Evolutionary conservation across 805 yeast genomes (phyloP), one percentile per base, ranked within the genome.

Genomic region (Suhomyces kilbournensis): DNA sequence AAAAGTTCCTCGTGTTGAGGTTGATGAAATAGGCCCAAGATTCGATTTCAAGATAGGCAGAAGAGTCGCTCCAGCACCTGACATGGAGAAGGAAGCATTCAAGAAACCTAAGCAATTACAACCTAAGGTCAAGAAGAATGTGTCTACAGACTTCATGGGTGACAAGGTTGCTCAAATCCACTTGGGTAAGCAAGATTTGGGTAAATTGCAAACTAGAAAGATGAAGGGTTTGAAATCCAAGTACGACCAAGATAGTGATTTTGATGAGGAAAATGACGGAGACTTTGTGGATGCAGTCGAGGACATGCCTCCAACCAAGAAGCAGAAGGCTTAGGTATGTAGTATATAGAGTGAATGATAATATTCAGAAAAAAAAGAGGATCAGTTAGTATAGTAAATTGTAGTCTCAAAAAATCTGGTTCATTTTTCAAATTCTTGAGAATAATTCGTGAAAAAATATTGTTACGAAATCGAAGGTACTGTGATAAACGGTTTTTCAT

Each of bases 151-250:
- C 69, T 64, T 78, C 51, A 81, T 94, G 88, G 99, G 99, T 75
- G 99, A 94, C 71, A 90, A 93, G 83, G 80, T 94, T 56, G 99
- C 97, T 63, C 88, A 93, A 74, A 84, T 94, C 64, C 99, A 94
- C 69, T 88, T 94, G 72, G 97, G 97, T 73, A 85, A 85, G 70
- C 99, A 94, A 78, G 98, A 94, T 69, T 78, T 94, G 69, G 79
- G 82, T 66, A 86, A 86, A 70, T 71, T 94, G 68, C 99, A 94
- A 75, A 93, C 99, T 5, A 84, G 99, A 75, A 94, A 94, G 84
- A 90, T 94, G 97, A 94, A 94, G 80, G 99, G 99, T 69, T 79
- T 94, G 66, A 94, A 94, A 76, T 79, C 88, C 51, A 83, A 81
- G 68, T 92, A 80, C 62, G 97, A 92, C 68, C 97, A 90, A 72